Conservation (phyloP, 2,329 filamentous ascomycete genomes). For the Apiospora saccharicola region DNA sequence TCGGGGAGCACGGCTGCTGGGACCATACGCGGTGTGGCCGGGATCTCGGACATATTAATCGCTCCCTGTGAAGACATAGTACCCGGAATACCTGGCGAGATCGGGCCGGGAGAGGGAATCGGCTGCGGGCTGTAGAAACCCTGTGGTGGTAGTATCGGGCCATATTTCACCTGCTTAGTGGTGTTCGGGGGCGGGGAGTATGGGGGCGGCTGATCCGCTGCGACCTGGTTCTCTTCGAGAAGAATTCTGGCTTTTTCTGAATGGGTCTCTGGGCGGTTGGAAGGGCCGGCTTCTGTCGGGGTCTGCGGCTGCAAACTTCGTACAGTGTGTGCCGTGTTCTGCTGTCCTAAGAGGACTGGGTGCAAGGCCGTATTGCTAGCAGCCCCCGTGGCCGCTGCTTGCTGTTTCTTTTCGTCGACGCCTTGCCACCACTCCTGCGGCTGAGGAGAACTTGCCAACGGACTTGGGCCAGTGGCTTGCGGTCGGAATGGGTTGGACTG, state of each 20-base stretch:
- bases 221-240: slow-evolving; percentile 45
- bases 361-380: not conserved
- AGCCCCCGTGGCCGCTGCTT: slow-evolving; percentile 12
- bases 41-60: slow-evolving; percentile 67
- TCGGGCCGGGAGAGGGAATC: slow-evolving; percentile 65
- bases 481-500: slow-evolving; percentile 53
- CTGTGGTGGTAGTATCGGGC: slow-evolving; percentile 64
- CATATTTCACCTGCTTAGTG: slow-evolving; percentile 56
- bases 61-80: slow-evolving; percentile 69
- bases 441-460: slow-evolving; percentile 29
- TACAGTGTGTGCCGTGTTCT: slow-evolving; percentile 33
- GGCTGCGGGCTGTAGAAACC: slow-evolving; percentile 56
- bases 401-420: slow-evolving; percentile 30
- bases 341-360: slow-evolving; percentile 26
- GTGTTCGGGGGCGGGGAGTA: slow-evolving; percentile 59
- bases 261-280: slow-evolving; percentile 35
- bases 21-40: slow-evolving; percentile 48
- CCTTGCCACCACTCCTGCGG: slow-evolving; percentile 41
- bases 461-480: slow-evolving; percentile 46
- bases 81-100: slow-evolving; percentile 67
- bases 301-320: slow-evolving; percentile 30
- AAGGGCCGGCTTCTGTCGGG: slow-evolving; percentile 38
- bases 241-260: slow-evolving; percentile 50
- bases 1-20: slow-evolving; percentile 48
- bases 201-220: slow-evolving; percentile 58